Percentiles rank a stretch among this genome's conserved stretches.
Conservation (phyloP, 1,139 yeast species). For the Candida mesenterica region DNA sequence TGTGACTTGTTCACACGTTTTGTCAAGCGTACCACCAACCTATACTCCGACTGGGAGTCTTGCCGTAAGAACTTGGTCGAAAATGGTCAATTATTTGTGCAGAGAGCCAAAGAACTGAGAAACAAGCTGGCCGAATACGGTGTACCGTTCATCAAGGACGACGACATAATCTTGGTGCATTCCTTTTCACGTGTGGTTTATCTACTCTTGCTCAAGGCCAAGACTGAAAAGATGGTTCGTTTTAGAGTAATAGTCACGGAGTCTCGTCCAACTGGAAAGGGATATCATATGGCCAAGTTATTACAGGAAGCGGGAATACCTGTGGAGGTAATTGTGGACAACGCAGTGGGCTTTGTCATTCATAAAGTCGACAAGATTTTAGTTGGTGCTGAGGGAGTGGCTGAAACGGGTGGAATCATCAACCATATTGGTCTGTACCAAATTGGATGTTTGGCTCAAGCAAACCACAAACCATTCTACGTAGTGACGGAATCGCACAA, state of each 20-base stretch:
- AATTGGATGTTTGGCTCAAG: slow-evolving; percentile 88
- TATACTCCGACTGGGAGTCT: slow-evolving; percentile 95
- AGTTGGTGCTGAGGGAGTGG: slow-evolving; percentile 98
- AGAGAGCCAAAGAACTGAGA: slow-evolving; percentile 89
- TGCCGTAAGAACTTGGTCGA: slow-evolving; percentile 85
- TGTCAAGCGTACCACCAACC: slow-evolving; percentile 83
- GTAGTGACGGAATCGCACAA: slow-evolving; percentile 95
- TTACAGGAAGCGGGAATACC: slow-evolving; percentile 83
- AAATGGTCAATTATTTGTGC: slow-evolving; percentile 89
- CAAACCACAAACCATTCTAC: slow-evolving; percentile 88
- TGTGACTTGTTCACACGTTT: slow-evolving; percentile 95
- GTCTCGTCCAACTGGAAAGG: slow-evolving; percentile 84
- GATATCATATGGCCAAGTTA: slow-evolving; percentile 68
- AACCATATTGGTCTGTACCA: slow-evolving; percentile 96
- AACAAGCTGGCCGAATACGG: slow-evolving; percentile 87
- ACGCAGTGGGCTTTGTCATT: slow-evolving; percentile 86
- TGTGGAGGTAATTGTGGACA: slow-evolving; percentile 83
- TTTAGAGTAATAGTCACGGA: slow-evolving; percentile 93
- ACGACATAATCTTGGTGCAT: slow-evolving; percentile 86
- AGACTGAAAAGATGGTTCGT: slow-evolving; percentile 64
- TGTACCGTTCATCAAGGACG: slow-evolving; percentile 85
- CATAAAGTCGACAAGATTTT: slow-evolving; percentile 90
- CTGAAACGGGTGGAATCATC: slow-evolving; percentile 97
- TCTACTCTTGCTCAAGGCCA: slow-evolving; percentile 73
- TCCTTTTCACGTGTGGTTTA: slow-evolving; percentile 90